These are phyloP conservation scores for Eucalyptus sp. DNA, from an alignment of 345 rosid species.

Conservation along the genomic window DNA sequence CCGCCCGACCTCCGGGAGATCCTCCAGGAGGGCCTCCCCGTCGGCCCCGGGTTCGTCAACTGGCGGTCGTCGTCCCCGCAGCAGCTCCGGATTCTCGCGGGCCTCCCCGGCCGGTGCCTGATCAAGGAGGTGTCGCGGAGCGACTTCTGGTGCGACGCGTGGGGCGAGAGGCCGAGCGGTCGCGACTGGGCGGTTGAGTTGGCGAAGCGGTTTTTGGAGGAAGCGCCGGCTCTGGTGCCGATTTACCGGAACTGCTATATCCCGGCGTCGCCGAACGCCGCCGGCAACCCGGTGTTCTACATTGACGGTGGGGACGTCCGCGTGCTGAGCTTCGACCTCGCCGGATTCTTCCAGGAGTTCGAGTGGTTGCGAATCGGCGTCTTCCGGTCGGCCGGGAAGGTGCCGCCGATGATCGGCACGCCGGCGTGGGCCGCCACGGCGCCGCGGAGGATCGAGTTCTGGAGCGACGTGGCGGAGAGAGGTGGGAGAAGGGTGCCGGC, in stretches of 20 bases:
- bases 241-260: conserved; percentile 48
- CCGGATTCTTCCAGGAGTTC: conserved; percentile 41
- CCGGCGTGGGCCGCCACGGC: conserved; percentile 54
- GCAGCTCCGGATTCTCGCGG: conserved; percentile 38
- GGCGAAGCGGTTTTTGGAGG: conserved; percentile 3
- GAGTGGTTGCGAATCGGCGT: conserved; percentile 9
- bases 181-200: conserved; percentile 7
- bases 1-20: conserved; percentile 84
- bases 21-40: conserved; percentile 72
- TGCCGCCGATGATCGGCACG: background rate
- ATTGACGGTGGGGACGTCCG: conserved; percentile 35
- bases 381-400: background rate
- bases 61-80: conserved; percentile 69
- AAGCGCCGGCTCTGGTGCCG: conserved; percentile 63
- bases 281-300: conserved; percentile 68
- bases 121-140: conserved; percentile 26
- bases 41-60: conserved; percentile 57
- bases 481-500: conserved; percentile 20
- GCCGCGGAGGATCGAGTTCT: conserved; percentile 40
- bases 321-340: conserved; percentile 49
- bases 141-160: conserved; percentile 62
- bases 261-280: conserved; percentile 38
- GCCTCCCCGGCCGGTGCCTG: conserved; percentile 37
- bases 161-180: conserved; percentile 45
- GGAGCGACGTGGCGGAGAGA: conserved; percentile 71